Percentiles rank a stretch among this genome's conserved stretches.
phyloP scores from a whole-genome alignment of 2,329 filamentous ascomycete genomes.

The Penicillium sp. region DNA sequence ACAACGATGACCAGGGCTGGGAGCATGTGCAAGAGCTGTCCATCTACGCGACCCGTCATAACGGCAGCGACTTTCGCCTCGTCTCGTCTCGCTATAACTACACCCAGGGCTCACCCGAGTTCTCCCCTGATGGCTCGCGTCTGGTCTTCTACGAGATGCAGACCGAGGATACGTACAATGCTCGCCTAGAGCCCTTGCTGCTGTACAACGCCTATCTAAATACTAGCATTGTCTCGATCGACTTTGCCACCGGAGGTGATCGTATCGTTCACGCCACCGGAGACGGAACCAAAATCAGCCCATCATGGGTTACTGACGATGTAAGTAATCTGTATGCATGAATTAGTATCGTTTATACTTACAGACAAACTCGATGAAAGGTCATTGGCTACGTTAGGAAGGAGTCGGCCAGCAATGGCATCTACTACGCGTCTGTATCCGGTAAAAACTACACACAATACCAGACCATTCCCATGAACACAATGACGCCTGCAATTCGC shows the following conservation, averaged over 20 bases:
- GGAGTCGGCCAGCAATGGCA: background rate
- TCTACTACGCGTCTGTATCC: background rate
- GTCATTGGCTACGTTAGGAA: background rate
- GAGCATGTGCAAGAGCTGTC: slow-evolving; percentile 32
- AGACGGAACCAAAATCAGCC: slow-evolving; percentile 8
- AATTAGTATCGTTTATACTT: background rate
- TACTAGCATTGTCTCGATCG: slow-evolving; percentile 30
- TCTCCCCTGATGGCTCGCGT: slow-evolving; percentile 33
- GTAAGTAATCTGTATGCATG: no score
- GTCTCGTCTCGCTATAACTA: slow-evolving; percentile 31
- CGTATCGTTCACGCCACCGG: slow-evolving; percentile 10
- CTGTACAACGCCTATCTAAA: slow-evolving; percentile 8
- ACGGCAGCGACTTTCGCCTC: slow-evolving; percentile 36
- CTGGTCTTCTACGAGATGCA: slow-evolving; percentile 41
- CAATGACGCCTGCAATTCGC: background rate
- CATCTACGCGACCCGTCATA: slow-evolving; percentile 37
- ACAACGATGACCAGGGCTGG: slow-evolving; percentile 26
- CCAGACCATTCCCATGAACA: background rate
- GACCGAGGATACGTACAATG: slow-evolving; percentile 35
- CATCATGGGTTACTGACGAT: slow-evolving; percentile 2
- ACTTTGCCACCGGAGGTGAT: slow-evolving; percentile 38
- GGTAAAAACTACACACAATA: background rate
- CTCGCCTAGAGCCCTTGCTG: slow-evolving; percentile 10
- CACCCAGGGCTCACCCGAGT: slow-evolving; percentile 37
- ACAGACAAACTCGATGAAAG: background rate